Percentiles rank a stretch among this genome's conserved stretches.
These are phyloP conservation scores for Buddleja alternifolia DNA, from an alignment of 257 asterid genomes.

Conservation along the genomic window DNA sequence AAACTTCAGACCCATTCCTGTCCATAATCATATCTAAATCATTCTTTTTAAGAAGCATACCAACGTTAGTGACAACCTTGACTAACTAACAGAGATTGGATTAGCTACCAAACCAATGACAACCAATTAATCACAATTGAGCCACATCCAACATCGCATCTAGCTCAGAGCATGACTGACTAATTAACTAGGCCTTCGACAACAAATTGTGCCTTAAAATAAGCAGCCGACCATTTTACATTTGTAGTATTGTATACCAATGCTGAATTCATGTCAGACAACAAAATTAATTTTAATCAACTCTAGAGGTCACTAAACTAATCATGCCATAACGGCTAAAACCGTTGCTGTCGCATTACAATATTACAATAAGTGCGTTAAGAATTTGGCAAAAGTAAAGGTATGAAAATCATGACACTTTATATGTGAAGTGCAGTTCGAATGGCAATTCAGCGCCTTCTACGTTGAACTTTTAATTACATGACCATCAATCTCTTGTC, in stretches of 20 bases:
- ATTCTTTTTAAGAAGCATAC: background rate
- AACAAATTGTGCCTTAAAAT: too few relatives aligned
- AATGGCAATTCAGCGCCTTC: background rate
- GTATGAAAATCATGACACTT: background rate
- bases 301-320: conserved; percentile 6
- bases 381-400: background rate
- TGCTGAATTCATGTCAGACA: background rate
- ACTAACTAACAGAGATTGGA: background rate
- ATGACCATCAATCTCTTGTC: background rate
- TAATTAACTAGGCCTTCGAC: background rate
- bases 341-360: conserved; percentile 1
- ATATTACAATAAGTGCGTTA: background rate
- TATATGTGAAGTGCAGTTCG: background rate
- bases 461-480: background rate
- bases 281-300: background rate
- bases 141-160: background rate
- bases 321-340: background rate
- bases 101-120: background rate
- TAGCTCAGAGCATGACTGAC: background rate
- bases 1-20: background rate
- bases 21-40: background rate
- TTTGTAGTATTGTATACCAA: background rate
- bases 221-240: background rate
- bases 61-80: background rate
- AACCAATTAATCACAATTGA: background rate